These are phyloP conservation scores for Pseudocercospora crystallina DNA, from an alignment of 2,329 filamentous ascomycete genomes.

Conservation along the genomic window DNA sequence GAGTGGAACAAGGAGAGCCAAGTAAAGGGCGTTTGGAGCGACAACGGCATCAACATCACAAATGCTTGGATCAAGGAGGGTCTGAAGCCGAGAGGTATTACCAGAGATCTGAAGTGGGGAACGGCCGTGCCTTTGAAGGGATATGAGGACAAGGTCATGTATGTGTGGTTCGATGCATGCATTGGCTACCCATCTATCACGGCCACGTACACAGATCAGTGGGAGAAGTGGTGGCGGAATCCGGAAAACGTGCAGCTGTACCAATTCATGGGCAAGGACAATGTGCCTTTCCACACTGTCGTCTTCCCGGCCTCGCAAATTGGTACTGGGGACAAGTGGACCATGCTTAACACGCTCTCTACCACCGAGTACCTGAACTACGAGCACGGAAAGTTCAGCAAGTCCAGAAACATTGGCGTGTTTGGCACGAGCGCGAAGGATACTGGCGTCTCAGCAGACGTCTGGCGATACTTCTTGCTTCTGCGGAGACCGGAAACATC, in stretches of 20 bases:
- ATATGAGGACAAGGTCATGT: slow-evolving; percentile 78
- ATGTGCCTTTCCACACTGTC: slow-evolving; percentile 83
- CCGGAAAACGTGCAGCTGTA: slow-evolving; percentile 84
- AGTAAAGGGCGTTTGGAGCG: slow-evolving; percentile 72
- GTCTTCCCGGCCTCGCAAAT: slow-evolving; percentile 88
- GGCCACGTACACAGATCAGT: slow-evolving; percentile 81
- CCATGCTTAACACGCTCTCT: slow-evolving; percentile 81
- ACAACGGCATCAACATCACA: slow-evolving; percentile 74
- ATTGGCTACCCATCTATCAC: slow-evolving; percentile 97
- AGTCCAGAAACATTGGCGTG: slow-evolving; percentile 84
- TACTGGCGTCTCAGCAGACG: slow-evolving; percentile 77
- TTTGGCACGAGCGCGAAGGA: slow-evolving; percentile 88
- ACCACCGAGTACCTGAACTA: slow-evolving; percentile 90
- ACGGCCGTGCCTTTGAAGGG: slow-evolving; percentile 60
- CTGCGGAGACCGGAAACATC: slow-evolving; percentile 80
- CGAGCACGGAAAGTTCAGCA: slow-evolving; percentile 87
- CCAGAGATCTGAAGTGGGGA: slow-evolving; percentile 90
- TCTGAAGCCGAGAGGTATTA: slow-evolving; percentile 82
- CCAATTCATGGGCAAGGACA: slow-evolving; percentile 95
- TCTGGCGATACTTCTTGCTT: slow-evolving; percentile 92
- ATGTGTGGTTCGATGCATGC: slow-evolving; percentile 90
- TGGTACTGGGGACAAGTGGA: slow-evolving; percentile 83
- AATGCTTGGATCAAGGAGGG: slow-evolving; percentile 81
- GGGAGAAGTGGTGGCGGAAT: slow-evolving; percentile 94
- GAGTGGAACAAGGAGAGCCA: slow-evolving; percentile 75